Evolutionary conservation across 306 rosid species (phyloP).

Genomic region (Acacia melanoxylon): DNA sequence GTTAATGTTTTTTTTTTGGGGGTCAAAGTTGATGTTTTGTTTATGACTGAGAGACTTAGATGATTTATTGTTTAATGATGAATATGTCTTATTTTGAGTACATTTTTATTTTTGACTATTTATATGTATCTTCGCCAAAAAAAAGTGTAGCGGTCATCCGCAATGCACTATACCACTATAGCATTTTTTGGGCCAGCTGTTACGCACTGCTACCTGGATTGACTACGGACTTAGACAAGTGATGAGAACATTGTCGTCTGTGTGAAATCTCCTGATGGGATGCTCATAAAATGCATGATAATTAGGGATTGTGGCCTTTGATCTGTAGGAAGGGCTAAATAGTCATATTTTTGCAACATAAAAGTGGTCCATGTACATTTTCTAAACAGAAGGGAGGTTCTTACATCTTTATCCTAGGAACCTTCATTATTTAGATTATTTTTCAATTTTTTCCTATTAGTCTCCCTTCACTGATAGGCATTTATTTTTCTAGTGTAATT

Average conservation of each 20-base stretch:
- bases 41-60: no score
- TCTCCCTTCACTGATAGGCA: slow-evolving; percentile 4
- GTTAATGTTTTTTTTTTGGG: no score
- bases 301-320: neutral
- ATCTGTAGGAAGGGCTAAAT: neutral
- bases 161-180: no score
- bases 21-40: no score
- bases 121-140: no score
- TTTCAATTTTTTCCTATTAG: slow-evolving; percentile 11
- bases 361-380: neutral
- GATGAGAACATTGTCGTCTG: neutral
- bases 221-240: neutral
- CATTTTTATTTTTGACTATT: no score
- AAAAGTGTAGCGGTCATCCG: no score
- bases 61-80: no score
- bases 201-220: no score
- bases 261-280: neutral
- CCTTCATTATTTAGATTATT: slow-evolving; percentile 10
- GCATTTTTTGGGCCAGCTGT: no score
- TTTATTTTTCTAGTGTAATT: slow-evolving; percentile 61
- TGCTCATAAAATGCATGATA: neutral
- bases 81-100: no score
- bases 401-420: neutral
- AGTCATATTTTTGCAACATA: neutral
- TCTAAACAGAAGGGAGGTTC: neutral